Evolutionary conservation across 75 land plant species (phyloP).

Genomic region (Cryptomeria japonica): DNA sequence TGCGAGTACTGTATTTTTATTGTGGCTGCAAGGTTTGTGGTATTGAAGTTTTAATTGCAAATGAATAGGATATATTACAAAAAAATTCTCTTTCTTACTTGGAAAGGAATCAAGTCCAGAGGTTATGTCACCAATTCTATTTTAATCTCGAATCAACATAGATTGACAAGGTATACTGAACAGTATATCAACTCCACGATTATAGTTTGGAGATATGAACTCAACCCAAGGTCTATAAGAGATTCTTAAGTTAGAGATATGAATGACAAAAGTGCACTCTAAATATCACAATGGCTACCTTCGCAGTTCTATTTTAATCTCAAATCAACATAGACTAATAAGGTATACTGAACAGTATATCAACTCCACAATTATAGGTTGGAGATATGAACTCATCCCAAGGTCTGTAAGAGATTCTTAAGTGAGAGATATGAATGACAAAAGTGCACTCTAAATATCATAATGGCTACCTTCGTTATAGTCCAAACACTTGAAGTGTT

Average conservation of each 20-base stretch:
- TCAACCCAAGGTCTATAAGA: neutral
- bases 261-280: neutral
- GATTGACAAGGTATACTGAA: too few species aligned
- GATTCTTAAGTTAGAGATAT: neutral
- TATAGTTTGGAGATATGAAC: neutral
- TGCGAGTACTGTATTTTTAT: too few species aligned
- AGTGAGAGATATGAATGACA: neutral
- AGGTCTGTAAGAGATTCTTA: neutral
- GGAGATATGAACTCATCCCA: neutral
- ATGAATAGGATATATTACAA: too few species aligned
- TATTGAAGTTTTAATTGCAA: too few species aligned
- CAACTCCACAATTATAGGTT: neutral
- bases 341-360: too few species aligned
- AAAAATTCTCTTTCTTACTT: neutral
- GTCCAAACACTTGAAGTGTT: conserved; percentile 66
- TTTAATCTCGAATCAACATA: neutral
- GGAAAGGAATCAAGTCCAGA: neutral
- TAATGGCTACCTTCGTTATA: conserved; percentile 50
- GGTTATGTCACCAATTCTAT: neutral
- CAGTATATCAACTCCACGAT: neutral
- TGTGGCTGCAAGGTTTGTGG: too few species aligned
- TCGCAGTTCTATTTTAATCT: conserved; percentile 24
- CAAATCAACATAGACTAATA: too few species aligned
- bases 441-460: neutral
- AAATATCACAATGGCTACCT: conserved; percentile 23